Evolutionary conservation across 768 basidiomycete species (phyloP), one percentile per base, ranked within the genome.

Genomic region (Naganishia onofrii): DNA sequence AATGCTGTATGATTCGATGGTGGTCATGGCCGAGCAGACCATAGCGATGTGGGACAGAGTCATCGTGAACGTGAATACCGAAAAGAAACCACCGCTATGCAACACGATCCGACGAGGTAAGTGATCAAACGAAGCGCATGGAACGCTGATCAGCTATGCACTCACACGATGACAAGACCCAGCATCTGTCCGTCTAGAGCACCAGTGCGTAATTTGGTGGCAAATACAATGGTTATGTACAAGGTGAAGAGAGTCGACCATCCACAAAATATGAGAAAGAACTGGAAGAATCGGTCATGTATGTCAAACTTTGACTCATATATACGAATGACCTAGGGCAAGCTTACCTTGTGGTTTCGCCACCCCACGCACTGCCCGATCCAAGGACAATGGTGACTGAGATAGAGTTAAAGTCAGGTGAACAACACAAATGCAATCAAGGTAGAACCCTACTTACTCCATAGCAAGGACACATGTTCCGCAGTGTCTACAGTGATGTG

Each of bases 361-460:
- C 92, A 93, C 13, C 93, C 93, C 23, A 96, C 91, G 73, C 93
- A 97, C 76, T 93, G 91, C 13, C 93, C 93, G 65, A 97, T 88
- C 93, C 93, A 90, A 87, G 74, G 56, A 65, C 70, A 79, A 23
- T 80, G 78, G 66, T 80, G 78, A 76, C 58, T 46, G 38, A 44
- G n/a, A 23, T 38, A 53, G 26, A 42, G 9, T 57, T 34, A n/a
- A n/a, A n/a, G n/a, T 32, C 23, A 26, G 28, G 26, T 64, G 19
- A 65, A 69, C 66, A 70, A 53, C 52, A 10, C 46, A 52, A n/a
- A 29, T 3, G 6, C 36, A 28, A 29, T n/a, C 21, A 26, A 44
- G 5, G 6, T 8, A 52, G 34, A 19, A 54, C 21, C 38, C 10
- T 4, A 76, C 79, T 76, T 65, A 78, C 79, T 80, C 79, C 67